Conservation (phyloP, 495 filamentous ascomycete species). For the Tuber microsphaerosporum region DNA sequence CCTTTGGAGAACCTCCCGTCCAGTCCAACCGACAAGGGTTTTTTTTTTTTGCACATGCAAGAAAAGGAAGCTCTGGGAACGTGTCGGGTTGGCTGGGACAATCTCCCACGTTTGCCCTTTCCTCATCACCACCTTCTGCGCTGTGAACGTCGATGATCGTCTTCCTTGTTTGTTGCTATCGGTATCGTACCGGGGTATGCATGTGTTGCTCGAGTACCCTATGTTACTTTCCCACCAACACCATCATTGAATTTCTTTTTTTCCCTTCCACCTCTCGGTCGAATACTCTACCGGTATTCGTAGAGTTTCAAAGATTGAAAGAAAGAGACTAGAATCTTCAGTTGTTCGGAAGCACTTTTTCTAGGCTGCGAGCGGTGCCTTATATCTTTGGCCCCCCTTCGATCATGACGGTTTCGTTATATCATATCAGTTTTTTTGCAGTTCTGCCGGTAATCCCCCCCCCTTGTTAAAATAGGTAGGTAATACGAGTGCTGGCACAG, state of each 20-base stretch:
- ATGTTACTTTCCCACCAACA: background rate
- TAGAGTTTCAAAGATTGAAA: background rate
- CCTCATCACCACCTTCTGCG: background rate
- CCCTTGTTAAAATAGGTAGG: background rate
- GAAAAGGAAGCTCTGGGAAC: background rate
- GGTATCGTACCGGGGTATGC: background rate
- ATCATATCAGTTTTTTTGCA: background rate
- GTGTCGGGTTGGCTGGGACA: background rate
- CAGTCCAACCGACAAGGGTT: background rate
- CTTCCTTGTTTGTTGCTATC: background rate
- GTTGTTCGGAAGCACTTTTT: background rate
- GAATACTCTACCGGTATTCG: background rate
- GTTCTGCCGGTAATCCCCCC: background rate
- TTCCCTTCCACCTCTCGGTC: background rate
- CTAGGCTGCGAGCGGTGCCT: background rate
- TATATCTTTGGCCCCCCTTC: background rate
- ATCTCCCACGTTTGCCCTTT: background rate
- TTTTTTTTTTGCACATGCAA: slow-evolving; percentile 3
- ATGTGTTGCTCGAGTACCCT: background rate
- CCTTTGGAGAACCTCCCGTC: background rate
- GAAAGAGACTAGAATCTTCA: background rate
- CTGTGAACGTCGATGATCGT: background rate
- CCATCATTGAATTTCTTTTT: background rate
- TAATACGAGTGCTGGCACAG: background rate
- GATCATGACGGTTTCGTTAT: background rate